phyloP scores from a whole-genome alignment of 2,329 filamentous ascomycete species.

The Curvularia spicifera region DNA sequence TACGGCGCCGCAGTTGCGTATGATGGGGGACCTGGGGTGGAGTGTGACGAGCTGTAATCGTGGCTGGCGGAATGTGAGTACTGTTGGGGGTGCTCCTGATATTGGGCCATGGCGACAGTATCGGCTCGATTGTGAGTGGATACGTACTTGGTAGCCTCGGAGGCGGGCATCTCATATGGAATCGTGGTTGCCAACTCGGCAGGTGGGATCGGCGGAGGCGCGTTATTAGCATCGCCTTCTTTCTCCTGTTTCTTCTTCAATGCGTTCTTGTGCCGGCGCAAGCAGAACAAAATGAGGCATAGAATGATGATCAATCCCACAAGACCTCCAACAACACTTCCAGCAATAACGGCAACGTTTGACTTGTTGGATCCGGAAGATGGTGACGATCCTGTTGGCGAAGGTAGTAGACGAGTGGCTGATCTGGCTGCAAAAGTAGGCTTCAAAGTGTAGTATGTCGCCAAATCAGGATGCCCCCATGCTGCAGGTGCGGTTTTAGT shows the following conservation, averaged over 20 bases:
- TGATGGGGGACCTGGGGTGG: conserved; percentile 28
- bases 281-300: conserved; percentile 44
- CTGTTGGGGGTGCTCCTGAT: conserved; percentile 20
- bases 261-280: conserved; percentile 47
- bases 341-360: conserved; percentile 49
- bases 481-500: conserved; percentile 59
- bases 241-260: conserved; percentile 22
- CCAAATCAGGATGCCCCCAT: conserved; percentile 61
- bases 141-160: conserved; percentile 37
- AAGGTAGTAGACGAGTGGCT: conserved; percentile 57
- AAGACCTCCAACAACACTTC: conserved; percentile 51
- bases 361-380: conserved; percentile 25
- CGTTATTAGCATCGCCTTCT: conserved; percentile 9
- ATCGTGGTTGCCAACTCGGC: conserved; percentile 42
- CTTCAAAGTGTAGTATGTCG: conserved; percentile 60
- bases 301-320: conserved; percentile 42
- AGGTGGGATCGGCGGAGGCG: conserved; percentile 27
- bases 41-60: conserved; percentile 26
- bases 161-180: conserved; percentile 39
- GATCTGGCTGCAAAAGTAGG: conserved; percentile 56
- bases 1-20: conserved; percentile 17
- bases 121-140: conserved; percentile 34
- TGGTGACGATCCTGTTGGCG: conserved; percentile 28
- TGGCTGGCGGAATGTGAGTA: conserved; percentile 33
- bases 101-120: conserved; percentile 19